phyloP scores from a whole-genome alignment of 257 asterid species.

The Rhazya stricta region DNA sequence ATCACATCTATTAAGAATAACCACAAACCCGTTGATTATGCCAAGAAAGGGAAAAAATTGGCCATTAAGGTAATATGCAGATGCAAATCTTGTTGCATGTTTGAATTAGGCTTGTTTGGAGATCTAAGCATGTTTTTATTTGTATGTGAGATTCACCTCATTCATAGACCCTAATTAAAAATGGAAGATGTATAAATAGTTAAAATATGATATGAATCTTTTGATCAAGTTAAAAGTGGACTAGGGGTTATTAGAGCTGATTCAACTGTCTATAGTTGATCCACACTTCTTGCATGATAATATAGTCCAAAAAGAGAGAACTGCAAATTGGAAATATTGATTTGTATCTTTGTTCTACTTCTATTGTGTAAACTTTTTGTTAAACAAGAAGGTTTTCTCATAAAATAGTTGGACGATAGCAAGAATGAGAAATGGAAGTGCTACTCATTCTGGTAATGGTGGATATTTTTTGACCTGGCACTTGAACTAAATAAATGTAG shows the following conservation, averaged over 20 bases:
- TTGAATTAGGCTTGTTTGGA: neutral
- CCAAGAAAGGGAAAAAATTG: slow-evolving; percentile 85
- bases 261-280: neutral
- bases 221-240: neutral
- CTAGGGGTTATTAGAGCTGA: neutral
- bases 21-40: slow-evolving; percentile 81
- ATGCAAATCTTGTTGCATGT: neutral
- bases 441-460: neutral
- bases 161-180: neutral
- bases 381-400: neutral
- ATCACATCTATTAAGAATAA: slow-evolving; percentile 87
- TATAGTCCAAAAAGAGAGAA: neutral
- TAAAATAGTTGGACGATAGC: no score
- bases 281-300: neutral
- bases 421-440: neutral
- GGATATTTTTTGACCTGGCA: neutral
- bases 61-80: slow-evolving; percentile 78
- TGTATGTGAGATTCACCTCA: neutral
- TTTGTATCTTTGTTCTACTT: neutral
- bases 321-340: neutral
- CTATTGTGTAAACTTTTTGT: neutral
- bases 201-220: neutral
- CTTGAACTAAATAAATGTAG: neutral
- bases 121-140: neutral
- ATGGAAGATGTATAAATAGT: neutral